Evolutionary conservation across 257 asterid species (phyloP).

Genomic region (Catharanthus roseus): DNA sequence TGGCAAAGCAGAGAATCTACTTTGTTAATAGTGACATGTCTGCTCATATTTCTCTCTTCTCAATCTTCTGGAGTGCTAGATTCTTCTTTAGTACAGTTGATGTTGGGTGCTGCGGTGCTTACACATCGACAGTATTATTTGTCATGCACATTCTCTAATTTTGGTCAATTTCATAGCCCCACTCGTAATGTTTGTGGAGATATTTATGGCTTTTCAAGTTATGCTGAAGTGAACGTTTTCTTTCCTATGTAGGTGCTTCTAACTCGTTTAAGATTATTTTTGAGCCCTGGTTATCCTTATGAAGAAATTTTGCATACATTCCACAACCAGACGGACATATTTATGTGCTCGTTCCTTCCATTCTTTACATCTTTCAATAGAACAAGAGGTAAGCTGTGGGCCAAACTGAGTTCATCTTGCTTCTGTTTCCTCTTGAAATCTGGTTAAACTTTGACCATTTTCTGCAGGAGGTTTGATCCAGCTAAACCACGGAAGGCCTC

Average conservation of each 20-base stretch:
- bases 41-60: not conserved
- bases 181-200: not conserved
- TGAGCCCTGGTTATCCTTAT: slow-evolving; percentile 94
- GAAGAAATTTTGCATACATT: slow-evolving; percentile 83
- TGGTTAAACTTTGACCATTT: not conserved
- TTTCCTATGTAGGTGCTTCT: slow-evolving; percentile 54
- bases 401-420: not conserved
- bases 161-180: not conserved
- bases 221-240: slow-evolving; percentile 1
- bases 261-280: slow-evolving; percentile 79
- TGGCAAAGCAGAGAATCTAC: not conserved
- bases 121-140: not conserved
- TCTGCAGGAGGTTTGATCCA: slow-evolving; percentile 83
- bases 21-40: not conserved
- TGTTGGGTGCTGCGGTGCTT: not conserved
- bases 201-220: not conserved
- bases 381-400: slow-evolving; percentile 51
- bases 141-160: not conserved
- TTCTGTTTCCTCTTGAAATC: not conserved
- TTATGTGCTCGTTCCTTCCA: slow-evolving; percentile 92
- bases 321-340: slow-evolving; percentile 86
- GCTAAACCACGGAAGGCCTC: slow-evolving; percentile 88
- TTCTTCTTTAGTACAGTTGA: not conserved
- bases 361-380: slow-evolving; percentile 75
- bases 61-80: too few relatives aligned